Conservation (phyloP, 1,284 basidiomycete species). For the Papiliotrema nemorosa region DNA sequence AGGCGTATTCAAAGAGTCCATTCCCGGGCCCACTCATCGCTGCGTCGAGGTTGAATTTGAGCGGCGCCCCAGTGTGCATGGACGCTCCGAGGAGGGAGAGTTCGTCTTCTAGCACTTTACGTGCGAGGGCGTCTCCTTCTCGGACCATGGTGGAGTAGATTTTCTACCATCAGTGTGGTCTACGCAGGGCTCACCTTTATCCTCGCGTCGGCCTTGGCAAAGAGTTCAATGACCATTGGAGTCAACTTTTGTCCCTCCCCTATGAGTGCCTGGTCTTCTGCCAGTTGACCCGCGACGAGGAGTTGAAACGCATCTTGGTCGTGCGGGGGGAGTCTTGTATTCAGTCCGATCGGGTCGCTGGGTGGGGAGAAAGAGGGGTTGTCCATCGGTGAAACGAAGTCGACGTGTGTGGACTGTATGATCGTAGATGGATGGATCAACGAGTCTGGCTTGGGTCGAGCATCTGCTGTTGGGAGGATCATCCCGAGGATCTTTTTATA, state of each 20-base stretch:
- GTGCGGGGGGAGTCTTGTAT: neutral
- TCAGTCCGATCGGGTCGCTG: conserved; percentile 1
- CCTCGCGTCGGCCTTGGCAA: conserved; percentile 49
- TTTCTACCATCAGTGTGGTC: conserved; percentile 35
- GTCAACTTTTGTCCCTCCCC: conserved; percentile 47
- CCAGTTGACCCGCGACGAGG: conserved; percentile 36
- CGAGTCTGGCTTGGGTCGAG: neutral
- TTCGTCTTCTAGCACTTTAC: conserved; percentile 48
- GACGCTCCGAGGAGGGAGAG: conserved; percentile 25
- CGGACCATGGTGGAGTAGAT: conserved; percentile 43
- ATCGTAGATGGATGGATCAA: conserved; percentile 36
- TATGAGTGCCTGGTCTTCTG: conserved; percentile 29
- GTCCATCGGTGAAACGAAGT: neutral
- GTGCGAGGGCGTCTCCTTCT: conserved; percentile 48
- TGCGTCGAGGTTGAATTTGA: conserved; percentile 20
- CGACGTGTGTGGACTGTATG: conserved; percentile 22
- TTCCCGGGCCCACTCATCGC: neutral
- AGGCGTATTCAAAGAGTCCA: no score
- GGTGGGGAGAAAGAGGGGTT: neutral
- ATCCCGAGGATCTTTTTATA: conserved; percentile 50
- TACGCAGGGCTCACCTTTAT: conserved; percentile 40
- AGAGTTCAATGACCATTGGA: conserved; percentile 44
- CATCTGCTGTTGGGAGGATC: conserved; percentile 23
- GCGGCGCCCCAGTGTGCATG: conserved; percentile 15
- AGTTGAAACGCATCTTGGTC: conserved; percentile 32